These are phyloP conservation scores for Venturia oleaginea DNA, from an alignment of 2,329 filamentous ascomycete species.

Conservation along the genomic window DNA sequence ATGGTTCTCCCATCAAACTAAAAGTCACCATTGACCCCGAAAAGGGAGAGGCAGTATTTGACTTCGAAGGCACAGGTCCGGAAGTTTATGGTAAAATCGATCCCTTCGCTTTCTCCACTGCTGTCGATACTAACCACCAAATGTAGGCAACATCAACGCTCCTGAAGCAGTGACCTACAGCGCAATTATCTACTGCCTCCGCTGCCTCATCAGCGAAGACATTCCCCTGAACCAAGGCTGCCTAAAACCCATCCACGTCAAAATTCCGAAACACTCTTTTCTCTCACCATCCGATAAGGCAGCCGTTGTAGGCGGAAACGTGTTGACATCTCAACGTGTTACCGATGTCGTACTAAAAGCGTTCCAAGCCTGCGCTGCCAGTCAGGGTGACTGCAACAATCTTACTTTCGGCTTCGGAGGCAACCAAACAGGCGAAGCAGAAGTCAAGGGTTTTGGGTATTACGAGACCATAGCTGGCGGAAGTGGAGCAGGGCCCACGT, in stretches of 20 bases:
- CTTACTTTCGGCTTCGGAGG: constrained; percentile 77
- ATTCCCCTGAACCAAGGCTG: constrained; percentile 85
- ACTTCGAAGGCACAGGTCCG: constrained; percentile 68
- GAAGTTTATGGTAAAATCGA: constrained; percentile 57
- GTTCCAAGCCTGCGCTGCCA: constrained; percentile 69
- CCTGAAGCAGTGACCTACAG: constrained; percentile 74
- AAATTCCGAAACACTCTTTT: constrained; percentile 63
- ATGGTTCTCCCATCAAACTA: constrained; percentile 68
- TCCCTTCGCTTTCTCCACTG: neutral
- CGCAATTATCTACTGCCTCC: constrained; percentile 78
- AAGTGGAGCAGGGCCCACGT: constrained; percentile 60
- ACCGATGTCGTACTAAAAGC: constrained; percentile 77
- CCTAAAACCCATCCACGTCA: constrained; percentile 64
- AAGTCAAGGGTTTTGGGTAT: constrained; percentile 73
- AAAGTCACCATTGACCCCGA: constrained; percentile 65
- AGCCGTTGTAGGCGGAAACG: constrained; percentile 76
- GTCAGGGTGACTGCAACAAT: constrained; percentile 76
- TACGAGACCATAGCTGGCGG: constrained; percentile 81
- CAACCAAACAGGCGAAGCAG: constrained; percentile 47
- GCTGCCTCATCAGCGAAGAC: constrained; percentile 69
- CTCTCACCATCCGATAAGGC: constrained; percentile 67
- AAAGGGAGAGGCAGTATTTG: constrained; percentile 67
- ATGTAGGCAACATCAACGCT: constrained; percentile 61
- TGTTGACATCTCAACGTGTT: constrained; percentile 68
- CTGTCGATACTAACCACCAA: neutral